Base-by-base conservation (phyloP, 306 rosid genomes). In the Clitoria ternatea region DNA sequence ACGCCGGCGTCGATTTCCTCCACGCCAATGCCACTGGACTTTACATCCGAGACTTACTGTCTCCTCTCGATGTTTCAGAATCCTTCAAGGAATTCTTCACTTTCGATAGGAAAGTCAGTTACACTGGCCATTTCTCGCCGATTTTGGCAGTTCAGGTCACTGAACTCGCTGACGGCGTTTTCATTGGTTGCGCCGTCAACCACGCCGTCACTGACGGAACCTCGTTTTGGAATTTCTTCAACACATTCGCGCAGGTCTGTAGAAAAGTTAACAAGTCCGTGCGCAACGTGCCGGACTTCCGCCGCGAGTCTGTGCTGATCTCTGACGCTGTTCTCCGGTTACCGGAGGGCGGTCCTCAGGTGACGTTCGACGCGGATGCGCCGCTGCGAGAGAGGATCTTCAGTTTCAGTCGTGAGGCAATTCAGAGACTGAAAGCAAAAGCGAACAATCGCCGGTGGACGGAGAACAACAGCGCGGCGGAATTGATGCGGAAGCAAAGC, bases 161-260 rank as follows among this genome's bases (percentile, higher is more conserved):
- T 0, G 88, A 86, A 61, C 87, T 90, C 1, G 83, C 84, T 1
- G 98, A 92, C 61, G 96, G 96, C 0, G 6, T 92, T 4, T 92
- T 92, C 73, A 80, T 92, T 3, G 98, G 90, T 14, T 83, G 90
- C 75, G 26, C 93, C 50, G 91, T 85, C 19, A 90, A 88, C 70
- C 98, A 92, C 78, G 86, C 97, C 30, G 83, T 92, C 52, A 79
- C 69, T 0, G 98, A 92, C 60, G 98, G 98, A 2, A 92, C 98
- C 3, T 90, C 98, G 12, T 88, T 90, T 61, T 94, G 98, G 98
- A 88, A 94, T 65, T 94, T 94, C 89, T 94, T 88, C 86, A 94
- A 94, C 47, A 85, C 88, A 8, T 94, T 94, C 78, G 96, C 98
- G 0, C 92, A 88, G 54, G 20, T 68, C 14, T 81, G 84, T 37